Percentiles rank a stretch among this genome's conserved stretches.
These are phyloP conservation scores for Warburgia ugandensis DNA, from an alignment of 164 flowering plant genomes.

Conservation along the genomic window DNA sequence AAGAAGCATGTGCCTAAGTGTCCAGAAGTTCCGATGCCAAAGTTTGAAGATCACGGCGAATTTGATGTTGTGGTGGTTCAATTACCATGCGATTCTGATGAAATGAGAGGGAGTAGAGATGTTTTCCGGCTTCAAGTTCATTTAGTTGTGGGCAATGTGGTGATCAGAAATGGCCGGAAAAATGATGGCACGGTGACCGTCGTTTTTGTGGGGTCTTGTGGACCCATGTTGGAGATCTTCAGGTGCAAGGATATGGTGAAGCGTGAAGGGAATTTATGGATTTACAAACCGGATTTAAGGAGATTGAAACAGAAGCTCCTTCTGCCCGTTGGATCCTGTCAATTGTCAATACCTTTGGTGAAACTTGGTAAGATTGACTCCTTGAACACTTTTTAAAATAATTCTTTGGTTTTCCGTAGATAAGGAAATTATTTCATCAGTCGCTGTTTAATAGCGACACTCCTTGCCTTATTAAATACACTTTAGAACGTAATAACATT, in stretches of 20 bases:
- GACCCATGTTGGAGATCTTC: conserved; percentile 71
- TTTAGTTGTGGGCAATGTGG: conserved; percentile 59
- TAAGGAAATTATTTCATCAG: no score
- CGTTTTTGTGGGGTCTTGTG: conserved; percentile 52
- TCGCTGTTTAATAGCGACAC: no score
- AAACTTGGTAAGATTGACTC: conserved; percentile 30
- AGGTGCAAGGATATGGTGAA: conserved; percentile 58
- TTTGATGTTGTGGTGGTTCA: conserved; percentile 55
- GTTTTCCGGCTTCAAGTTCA: conserved; percentile 62
- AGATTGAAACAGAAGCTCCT: conserved; percentile 41
- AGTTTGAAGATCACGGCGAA: conserved; percentile 21
- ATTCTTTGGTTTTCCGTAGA: no score
- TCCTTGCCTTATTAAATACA: no score
- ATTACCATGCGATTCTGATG: conserved; percentile 34
- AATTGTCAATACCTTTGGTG: conserved; percentile 35
- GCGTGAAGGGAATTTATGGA: conserved; percentile 30
- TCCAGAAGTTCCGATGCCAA: conserved; percentile 66
- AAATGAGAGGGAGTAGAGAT: conserved; percentile 39
- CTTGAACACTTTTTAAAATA: no score
- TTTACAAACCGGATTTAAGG: conserved; percentile 48
- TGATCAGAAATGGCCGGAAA: conserved; percentile 26
- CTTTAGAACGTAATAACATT: no score
- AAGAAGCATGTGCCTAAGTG: conserved; percentile 29
- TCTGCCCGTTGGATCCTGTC: conserved; percentile 61
- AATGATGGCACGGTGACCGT: conserved; percentile 25